Percentiles rank a stretch among this genome's conserved stretches.
phyloP scores from a whole-genome alignment of 164 flowering plant genomes.

The Cinnamomum chago region DNA sequence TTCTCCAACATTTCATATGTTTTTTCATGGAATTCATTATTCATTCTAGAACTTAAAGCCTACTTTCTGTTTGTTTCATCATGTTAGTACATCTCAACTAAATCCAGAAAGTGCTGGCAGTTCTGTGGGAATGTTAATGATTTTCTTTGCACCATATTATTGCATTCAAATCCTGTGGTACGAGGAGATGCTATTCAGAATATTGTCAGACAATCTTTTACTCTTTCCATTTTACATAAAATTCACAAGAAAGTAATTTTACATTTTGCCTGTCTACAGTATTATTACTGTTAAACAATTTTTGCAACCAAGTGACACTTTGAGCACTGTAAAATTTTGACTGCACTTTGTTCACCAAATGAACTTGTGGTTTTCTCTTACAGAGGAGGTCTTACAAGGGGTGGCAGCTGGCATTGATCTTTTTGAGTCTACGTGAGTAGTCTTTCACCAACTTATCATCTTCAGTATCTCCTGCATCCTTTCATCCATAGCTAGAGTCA shows the following conservation, averaged over 20 bases:
- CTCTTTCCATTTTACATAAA: not conserved
- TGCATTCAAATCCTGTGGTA: not conserved
- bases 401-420: slow-evolving; percentile 88
- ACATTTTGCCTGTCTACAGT: not conserved
- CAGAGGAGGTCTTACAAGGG: slow-evolving; percentile 87
- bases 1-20: not conserved
- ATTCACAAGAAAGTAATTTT: not conserved
- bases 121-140: not conserved
- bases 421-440: slow-evolving; percentile 68
- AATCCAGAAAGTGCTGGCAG: not conserved
- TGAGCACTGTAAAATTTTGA: not conserved
- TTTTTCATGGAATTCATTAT: not conserved
- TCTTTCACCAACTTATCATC: slow-evolving; percentile 1
- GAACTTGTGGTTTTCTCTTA: slow-evolving; percentile 16
- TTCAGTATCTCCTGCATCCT: not conserved
- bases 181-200: not conserved
- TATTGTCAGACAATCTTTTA: not conserved
- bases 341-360: not conserved
- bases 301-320: not conserved
- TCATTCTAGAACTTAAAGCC: not conserved
- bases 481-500: slow-evolving; percentile 3
- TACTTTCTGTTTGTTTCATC: not conserved
- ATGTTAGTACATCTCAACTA: not conserved
- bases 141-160: not conserved
- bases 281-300: not conserved